A percentile compares a stretch with the other conserved stretches of the same genome.
These are phyloP conservation scores for Grosmannia penicillata DNA, from an alignment of 2,329 filamentous ascomycete genomes.

Conservation along the genomic window DNA sequence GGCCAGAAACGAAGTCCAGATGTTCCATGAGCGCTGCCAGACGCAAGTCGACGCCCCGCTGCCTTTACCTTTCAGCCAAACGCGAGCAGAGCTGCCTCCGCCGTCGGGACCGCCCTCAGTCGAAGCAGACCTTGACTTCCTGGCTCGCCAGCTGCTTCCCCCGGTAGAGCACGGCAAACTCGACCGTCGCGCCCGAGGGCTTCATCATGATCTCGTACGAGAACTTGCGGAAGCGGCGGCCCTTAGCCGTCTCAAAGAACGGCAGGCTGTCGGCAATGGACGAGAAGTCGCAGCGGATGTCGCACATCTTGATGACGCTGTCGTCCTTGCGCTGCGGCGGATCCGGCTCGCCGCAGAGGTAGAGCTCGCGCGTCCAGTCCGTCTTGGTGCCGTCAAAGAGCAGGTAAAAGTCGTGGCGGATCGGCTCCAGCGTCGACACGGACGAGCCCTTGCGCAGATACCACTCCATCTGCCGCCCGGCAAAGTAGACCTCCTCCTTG, in stretches of 20 bases:
- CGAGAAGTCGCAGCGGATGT: slow-evolving; percentile 6
- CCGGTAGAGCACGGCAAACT: slow-evolving; percentile 6
- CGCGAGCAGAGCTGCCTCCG: too few relatives aligned
- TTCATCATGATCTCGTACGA: slow-evolving; percentile 7
- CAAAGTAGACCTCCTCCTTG: slow-evolving; percentile 5
- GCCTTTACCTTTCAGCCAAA: too few relatives aligned
- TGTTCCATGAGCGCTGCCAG: too few relatives aligned
- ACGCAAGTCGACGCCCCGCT: too few relatives aligned
- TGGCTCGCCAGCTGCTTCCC: slow-evolving; percentile 4
- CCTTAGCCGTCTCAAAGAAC: slow-evolving; percentile 3
- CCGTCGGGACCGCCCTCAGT: too few relatives aligned
- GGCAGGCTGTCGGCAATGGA: slow-evolving; percentile 6
- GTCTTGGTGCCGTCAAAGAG: slow-evolving; percentile 2
- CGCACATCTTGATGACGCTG: slow-evolving; percentile 5
- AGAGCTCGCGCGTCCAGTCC: slow-evolving; percentile 7
- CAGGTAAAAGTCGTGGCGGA: slow-evolving; percentile 7
- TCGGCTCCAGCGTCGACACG: slow-evolving; percentile 4
- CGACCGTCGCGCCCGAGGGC: slow-evolving; percentile 4
- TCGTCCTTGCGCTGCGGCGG: slow-evolving; percentile 2
- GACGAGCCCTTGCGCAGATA: slow-evolving; percentile 7
- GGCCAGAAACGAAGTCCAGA: too few relatives aligned
- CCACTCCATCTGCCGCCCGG: slow-evolving; percentile 7
- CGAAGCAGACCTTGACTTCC: slow-evolving; percentile 5
- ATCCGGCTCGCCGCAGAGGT: slow-evolving; percentile 4
- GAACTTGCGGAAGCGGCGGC: slow-evolving; percentile 4